Conservation (phyloP, 768 basidiomycete genomes). For the Hericium erinaceus region DNA sequence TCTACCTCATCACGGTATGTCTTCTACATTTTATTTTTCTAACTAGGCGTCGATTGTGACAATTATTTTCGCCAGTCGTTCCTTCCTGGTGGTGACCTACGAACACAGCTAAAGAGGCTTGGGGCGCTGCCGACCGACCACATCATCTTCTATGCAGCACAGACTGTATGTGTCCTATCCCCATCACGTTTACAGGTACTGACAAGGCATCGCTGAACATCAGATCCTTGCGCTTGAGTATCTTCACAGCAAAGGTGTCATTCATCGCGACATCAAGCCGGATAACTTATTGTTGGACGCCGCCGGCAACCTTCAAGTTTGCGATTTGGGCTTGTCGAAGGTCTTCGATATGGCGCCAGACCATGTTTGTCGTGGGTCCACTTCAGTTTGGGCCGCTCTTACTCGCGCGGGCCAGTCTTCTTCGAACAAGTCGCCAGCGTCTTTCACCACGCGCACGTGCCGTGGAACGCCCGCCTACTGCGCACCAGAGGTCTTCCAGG, state of each 20-base stretch:
- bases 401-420: background rate
- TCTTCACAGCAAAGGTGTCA: conserved; percentile 3
- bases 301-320: conserved; percentile 6
- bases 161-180: conserved; percentile 4
- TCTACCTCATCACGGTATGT: conserved; percentile 8
- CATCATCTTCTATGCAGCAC: conserved; percentile 2
- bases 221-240: conserved; percentile 8
- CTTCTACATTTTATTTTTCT: background rate
- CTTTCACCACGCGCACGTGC: background rate
- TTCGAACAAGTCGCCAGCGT: background rate
- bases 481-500: conserved; percentile 5
- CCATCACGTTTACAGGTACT: background rate
- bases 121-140: background rate
- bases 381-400: background rate
- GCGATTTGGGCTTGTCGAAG: conserved; percentile 7
- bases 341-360: background rate
- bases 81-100: conserved; percentile 4
- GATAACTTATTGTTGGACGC: conserved; percentile 7
- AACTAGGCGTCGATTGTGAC: background rate
- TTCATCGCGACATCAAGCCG: conserved; percentile 10
- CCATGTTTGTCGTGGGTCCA: background rate
- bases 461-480: conserved; percentile 6
- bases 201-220: background rate
- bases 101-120: background rate
- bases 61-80: background rate